Conservation (phyloP, 1,284 basidiomycete genomes). For the Puccinia horiana region DNA sequence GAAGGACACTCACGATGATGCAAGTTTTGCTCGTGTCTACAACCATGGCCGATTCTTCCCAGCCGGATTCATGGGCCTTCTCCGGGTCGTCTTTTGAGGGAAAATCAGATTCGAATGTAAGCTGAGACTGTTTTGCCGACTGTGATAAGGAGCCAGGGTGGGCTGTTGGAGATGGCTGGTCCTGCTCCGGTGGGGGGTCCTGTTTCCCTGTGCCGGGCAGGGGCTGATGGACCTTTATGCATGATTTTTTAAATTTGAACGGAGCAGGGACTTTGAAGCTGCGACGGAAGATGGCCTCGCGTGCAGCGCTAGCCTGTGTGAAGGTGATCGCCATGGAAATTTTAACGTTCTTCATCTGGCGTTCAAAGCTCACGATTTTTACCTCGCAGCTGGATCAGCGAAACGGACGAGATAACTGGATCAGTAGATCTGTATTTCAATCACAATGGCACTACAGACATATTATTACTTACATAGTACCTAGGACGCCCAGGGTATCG, state of each 20-base stretch:
- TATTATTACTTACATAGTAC: not conserved
- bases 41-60: not conserved
- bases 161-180: not conserved
- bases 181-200: not conserved
- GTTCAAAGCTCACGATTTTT: not conserved
- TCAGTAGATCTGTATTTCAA: not conserved
- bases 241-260: not conserved
- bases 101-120: not conserved
- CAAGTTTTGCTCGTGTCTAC: not conserved
- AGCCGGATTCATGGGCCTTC: not conserved
- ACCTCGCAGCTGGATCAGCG: not conserved
- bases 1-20: not conserved
- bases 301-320: conserved; percentile 2
- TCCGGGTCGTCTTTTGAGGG: not conserved
- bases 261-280: not conserved
- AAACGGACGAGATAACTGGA: not conserved
- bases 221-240: not conserved
- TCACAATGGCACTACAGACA: not conserved
- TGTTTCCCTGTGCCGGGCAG: not conserved
- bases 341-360: not conserved
- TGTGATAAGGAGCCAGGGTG: not conserved
- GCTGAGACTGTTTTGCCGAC: not conserved
- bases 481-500: not conserved
- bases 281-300: not conserved
- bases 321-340: not conserved